Conservation (phyloP, 2,329 filamentous ascomycete species). For the Chaetomium sp. region DNA sequence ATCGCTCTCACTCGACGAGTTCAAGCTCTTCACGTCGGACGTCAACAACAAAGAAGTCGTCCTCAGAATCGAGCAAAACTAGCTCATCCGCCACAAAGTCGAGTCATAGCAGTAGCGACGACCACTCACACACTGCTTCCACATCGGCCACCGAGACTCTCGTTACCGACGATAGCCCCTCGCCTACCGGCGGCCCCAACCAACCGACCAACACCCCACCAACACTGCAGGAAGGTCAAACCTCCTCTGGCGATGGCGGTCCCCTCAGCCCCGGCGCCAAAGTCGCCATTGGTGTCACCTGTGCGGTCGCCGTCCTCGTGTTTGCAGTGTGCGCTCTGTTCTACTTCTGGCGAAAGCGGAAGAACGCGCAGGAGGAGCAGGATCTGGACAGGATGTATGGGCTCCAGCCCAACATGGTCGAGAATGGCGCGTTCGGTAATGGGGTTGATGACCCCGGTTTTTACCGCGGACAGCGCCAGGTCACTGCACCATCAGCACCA, state of each 20-base stretch:
- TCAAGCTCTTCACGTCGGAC: neutral
- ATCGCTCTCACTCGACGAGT: conserved; percentile 9
- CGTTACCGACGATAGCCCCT: conserved; percentile 8
- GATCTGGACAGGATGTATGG: conserved; percentile 24
- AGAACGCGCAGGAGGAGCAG: conserved; percentile 17
- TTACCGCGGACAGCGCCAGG: conserved; percentile 20
- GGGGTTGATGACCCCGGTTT: conserved; percentile 21
- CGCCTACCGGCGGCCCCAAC: conserved; percentile 1
- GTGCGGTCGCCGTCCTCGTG: conserved; percentile 16
- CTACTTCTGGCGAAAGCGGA: conserved; percentile 19
- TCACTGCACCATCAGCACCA: neutral
- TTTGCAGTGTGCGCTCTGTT: conserved; percentile 19
- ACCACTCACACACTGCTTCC: conserved; percentile 2
- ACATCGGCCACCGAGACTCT: conserved; percentile 12
- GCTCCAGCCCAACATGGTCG: conserved; percentile 11
- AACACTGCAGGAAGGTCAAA: neutral
- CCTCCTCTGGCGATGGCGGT: neutral
- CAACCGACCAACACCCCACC: neutral
- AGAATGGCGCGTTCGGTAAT: conserved; percentile 8
- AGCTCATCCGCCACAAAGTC: conserved; percentile 9
- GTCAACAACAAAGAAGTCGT: conserved; percentile 1
- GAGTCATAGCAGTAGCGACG: neutral
- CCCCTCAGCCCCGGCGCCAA: conserved; percentile 13
- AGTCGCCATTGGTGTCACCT: conserved; percentile 20
- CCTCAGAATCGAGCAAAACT: neutral